Percentiles rank a stretch among this genome's conserved stretches.
phyloP scores from a whole-genome alignment of 495 filamentous ascomycete species.

The Cairneyella variabilis region DNA sequence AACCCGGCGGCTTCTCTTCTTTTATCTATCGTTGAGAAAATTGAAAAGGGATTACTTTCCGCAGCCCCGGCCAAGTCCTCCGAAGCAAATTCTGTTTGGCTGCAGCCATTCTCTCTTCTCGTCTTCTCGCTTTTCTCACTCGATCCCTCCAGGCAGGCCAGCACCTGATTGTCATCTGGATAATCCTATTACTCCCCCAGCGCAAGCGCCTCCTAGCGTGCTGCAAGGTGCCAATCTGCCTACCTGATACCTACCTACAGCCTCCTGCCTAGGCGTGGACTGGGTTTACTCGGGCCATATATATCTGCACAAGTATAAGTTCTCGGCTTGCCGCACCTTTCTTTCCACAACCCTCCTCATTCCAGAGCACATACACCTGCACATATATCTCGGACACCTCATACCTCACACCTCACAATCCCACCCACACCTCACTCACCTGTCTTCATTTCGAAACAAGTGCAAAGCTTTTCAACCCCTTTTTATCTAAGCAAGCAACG shows the following conservation, averaged over 20 bases:
- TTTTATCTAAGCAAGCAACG: conserved; percentile 17
- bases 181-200: no score
- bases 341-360: conserved; percentile 7
- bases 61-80: neutral
- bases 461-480: conserved; percentile 3
- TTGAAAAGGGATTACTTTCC: neutral
- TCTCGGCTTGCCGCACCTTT: conserved; percentile 24
- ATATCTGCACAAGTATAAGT: conserved; percentile 22
- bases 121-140: no score
- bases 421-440: conserved; percentile 5
- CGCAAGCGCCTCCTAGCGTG: no score
- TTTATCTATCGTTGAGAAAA: neutral
- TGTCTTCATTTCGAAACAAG: conserved; percentile 19
- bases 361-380: neutral
- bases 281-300: no score
- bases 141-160: no score
- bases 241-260: neutral
- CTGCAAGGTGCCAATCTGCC: no score
- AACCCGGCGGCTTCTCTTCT: conserved; percentile 7
- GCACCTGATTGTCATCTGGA: no score
- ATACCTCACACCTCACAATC: conserved; percentile 2
- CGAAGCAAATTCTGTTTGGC: no score
- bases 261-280: neutral
- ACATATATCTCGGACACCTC: neutral
- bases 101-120: no score